Conservation (phyloP, 768 basidiomycete species). For the Amanita brunnescens region DNA sequence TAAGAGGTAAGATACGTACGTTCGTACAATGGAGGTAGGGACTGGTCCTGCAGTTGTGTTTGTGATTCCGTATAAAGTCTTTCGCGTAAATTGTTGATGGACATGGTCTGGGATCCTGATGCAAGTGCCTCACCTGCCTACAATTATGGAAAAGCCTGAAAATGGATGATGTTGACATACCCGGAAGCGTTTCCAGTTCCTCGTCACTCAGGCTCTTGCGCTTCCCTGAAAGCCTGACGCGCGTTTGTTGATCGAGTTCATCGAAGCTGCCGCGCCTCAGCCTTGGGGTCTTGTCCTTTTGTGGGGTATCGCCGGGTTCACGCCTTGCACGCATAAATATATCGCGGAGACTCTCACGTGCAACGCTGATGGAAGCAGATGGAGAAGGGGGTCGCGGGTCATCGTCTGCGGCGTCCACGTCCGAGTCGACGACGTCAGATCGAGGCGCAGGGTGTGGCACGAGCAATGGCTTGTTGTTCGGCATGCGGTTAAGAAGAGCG, state of each 20-base stretch:
- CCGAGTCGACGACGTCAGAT: constrained; percentile 40
- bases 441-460: constrained; percentile 27
- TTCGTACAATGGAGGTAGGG: constrained; percentile 21
- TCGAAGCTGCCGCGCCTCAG: constrained; percentile 47
- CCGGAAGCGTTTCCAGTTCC: constrained; percentile 41
- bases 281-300: constrained; percentile 29
- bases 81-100: constrained; percentile 19
- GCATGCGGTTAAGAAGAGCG: constrained; percentile 46
- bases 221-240: constrained; percentile 40
- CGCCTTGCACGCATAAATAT: constrained; percentile 61
- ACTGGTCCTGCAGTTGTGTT: constrained; percentile 28
- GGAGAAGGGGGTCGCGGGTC: background rate
- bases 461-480: constrained; percentile 22
- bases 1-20: constrained; percentile 20
- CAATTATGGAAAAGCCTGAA: constrained; percentile 4
- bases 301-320: constrained; percentile 56
- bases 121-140: constrained; percentile 18
- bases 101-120: constrained; percentile 8
- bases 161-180: background rate
- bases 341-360: constrained; percentile 51
- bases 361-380: constrained; percentile 25
- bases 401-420: constrained; percentile 2
- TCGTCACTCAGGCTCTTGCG: constrained; percentile 61
- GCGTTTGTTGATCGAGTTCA: constrained; percentile 43
- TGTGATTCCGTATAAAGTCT: constrained; percentile 22